Evolutionary conservation across 495 filamentous ascomycete species (phyloP), one percentile per base, ranked within the genome.

Genomic region (Xylaria cubensis): DNA sequence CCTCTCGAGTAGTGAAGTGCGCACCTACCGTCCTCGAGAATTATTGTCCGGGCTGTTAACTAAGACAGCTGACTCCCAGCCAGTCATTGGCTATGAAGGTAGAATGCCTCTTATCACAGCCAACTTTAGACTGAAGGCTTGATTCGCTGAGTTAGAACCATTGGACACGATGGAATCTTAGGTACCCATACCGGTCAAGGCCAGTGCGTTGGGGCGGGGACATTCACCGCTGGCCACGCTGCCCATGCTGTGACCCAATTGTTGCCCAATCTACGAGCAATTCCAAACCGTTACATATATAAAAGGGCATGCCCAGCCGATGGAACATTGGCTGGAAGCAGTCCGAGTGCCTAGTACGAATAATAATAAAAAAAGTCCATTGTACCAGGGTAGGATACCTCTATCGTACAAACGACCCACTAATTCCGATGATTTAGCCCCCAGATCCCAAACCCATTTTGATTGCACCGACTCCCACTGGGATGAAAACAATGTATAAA

Each of bases 371-470:
- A 24, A 61, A 61, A 8, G 15, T 41, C n/a, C 32, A 56, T 71
- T 71, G 10, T 48, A 56, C 24, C 39, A 21, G 48, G 56, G 51
- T 64, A 64, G 44, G 64, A 65, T 64, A 65, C 64, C 56, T 73
- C 72, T 79, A 77, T 79, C 69, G 71, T 79, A 79, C 77, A 79
- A 75, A 69, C 61, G 74, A 76, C 50, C 39, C 63, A 73, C 56
- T 36, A 62, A 6, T 41, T 34, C 70, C 42, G 17, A 51, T 51
- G 39, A 36, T 62, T 48, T 26, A 55, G 36, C 70, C 63, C 70
- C 74, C 74, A 70, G 69, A 72, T 73, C 72, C 72, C 75, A 72
- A 74, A 70, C 70, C 61, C 69, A 3, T 71, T 71, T 71, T 71
- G 48, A 26, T 64, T 64, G 69, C 69, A 34, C 69, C 69, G 36